Evolutionary conservation across 306 rosid genomes (phyloP).

Genomic region (Rosa lucieae): DNA sequence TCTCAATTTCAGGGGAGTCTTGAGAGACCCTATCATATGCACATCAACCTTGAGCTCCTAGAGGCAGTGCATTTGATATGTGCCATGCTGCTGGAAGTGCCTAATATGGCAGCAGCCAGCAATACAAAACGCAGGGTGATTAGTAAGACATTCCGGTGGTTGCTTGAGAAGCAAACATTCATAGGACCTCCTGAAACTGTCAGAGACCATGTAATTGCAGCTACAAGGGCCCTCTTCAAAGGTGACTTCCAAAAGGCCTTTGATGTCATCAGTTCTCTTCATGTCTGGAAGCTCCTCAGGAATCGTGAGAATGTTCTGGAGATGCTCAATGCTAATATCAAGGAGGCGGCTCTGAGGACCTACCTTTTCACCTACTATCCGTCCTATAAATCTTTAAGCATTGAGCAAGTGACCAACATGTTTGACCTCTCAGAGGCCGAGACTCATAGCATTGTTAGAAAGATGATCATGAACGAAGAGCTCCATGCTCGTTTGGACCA

Average conservation of each 20-base stretch:
- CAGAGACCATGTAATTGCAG: constrained; percentile 88
- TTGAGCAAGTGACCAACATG: constrained; percentile 63
- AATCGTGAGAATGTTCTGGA: constrained; percentile 51
- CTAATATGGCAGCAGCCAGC: constrained; percentile 73
- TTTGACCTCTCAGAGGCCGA: constrained; percentile 64
- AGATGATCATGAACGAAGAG: constrained; percentile 88
- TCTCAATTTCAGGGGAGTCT: constrained; percentile 66
- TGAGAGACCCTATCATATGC: constrained; percentile 97
- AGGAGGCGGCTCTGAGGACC: constrained; percentile 87
- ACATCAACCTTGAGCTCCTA: constrained; percentile 89
- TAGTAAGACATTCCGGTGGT: constrained; percentile 68
- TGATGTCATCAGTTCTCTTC: constrained; percentile 67
- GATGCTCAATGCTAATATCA: constrained; percentile 73
- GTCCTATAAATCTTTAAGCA: constrained; percentile 66
- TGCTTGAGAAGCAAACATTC: constrained; percentile 78
- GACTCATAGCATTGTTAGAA: constrained; percentile 62
- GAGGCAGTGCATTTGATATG: constrained; percentile 83
- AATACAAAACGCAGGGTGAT: constrained; percentile 69
- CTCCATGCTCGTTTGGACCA: constrained; percentile 55
- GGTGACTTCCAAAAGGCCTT: constrained; percentile 73
- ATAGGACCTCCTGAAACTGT: constrained; percentile 94
- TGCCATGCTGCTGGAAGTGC: constrained; percentile 95
- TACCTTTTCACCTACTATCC: constrained; percentile 72
- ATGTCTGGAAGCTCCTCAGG: constrained; percentile 79
- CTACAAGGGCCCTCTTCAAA: constrained; percentile 64